Evolutionary conservation across 192 early-diverging fungal species (phyloP), one percentile per base, ranked within the genome.

Genomic region (Spizellomyces sp.): DNA sequence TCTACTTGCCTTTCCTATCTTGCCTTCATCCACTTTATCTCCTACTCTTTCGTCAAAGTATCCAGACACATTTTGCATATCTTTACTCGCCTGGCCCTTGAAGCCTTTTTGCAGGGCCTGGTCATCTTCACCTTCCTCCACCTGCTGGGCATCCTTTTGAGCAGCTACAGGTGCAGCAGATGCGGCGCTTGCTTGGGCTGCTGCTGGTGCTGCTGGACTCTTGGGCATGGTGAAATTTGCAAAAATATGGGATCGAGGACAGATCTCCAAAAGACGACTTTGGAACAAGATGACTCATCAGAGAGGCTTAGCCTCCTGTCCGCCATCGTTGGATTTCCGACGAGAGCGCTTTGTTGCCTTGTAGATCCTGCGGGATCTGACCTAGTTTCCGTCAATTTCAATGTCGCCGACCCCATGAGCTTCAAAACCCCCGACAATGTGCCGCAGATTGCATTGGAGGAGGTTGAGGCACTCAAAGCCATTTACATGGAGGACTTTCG

Each of bases 1-100:
- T 15, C 14, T 4, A 15, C 41, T 54, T 78, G 85, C 85, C 81
- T 87, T 79, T 50, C 81, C 81, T 17, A 87, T 56, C 63, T 85
- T 85, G 5, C 68, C 66, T 58, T 78, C 62, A 74, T 85, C 85
- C 47, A 87, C 81, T 27, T 77, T 77, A 17, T 77, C 79, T 41
- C 80, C 83, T 45, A 61, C 64, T 19, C 60, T 48, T 22, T 83
- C 83, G 47, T 82, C 77, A 45, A 77, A 76, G 54, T 79, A 76
- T 43, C 79, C 81, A 0, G 81, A 71, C 54, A 87, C 84, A 59
- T 81, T 77, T 70, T 81, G 73, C 85, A 87, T 87, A 22, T 84
- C 85, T 21, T 84, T 83, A 76, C 78, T 81, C 43, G 85, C 85
- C 64, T 82, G 77, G 14, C 76, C 85, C 48, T 75, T 76, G 48